Conservation (phyloP, 306 rosid species). For the Dryas octopetala region DNA sequence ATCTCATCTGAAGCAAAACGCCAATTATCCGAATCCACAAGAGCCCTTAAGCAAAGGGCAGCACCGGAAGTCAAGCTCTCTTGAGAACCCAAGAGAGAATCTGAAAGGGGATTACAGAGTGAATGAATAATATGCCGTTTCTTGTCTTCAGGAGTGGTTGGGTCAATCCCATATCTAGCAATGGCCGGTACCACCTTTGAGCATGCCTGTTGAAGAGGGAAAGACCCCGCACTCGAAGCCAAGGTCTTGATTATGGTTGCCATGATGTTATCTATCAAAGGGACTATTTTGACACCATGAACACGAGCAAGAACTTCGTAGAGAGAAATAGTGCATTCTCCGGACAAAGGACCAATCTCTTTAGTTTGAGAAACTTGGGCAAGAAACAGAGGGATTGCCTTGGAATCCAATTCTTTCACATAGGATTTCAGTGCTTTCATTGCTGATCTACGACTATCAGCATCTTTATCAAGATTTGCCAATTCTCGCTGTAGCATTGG, state of each 20-base stretch:
- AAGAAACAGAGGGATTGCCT: conserved; percentile 74
- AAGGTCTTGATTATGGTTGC: conserved; percentile 70
- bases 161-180: conserved; percentile 87
- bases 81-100: conserved; percentile 68
- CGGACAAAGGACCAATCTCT: conserved; percentile 65
- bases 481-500: conserved; percentile 58
- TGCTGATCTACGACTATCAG: conserved; percentile 74
- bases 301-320: conserved; percentile 89
- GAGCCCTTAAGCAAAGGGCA: conserved; percentile 81
- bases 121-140: conserved; percentile 61
- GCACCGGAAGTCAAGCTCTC: conserved; percentile 81
- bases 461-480: conserved; percentile 74
- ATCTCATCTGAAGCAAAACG: conserved; percentile 80
- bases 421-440: conserved; percentile 75
- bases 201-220: conserved; percentile 89
- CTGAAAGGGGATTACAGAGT: conserved; percentile 72
- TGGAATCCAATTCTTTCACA: conserved; percentile 74
- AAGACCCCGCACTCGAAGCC: conserved; percentile 81
- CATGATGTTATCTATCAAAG: conserved; percentile 70
- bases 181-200: conserved; percentile 85
- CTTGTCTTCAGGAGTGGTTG: conserved; percentile 72
- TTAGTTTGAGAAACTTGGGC: conserved; percentile 91
- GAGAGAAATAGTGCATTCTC: conserved; percentile 73
- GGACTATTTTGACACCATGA: conserved; percentile 79
- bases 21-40: conserved; percentile 91